phyloP scores from a whole-genome alignment of 1,139 yeast genomes.

The Magnusiomyces paraingens region DNA sequence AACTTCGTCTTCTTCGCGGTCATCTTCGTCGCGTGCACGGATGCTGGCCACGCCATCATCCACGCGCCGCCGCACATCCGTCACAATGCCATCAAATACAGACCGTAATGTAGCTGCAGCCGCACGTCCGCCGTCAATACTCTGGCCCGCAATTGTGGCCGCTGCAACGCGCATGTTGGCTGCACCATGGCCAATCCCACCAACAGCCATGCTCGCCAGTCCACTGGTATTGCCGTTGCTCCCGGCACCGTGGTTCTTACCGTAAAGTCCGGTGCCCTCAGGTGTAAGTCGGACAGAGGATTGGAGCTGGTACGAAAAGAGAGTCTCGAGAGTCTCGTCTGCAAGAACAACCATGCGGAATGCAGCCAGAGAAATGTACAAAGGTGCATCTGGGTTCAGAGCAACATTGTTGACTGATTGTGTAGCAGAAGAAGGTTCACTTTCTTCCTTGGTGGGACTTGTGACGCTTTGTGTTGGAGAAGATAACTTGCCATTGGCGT shows the following conservation, averaged over 20 bases:
- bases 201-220: not conserved
- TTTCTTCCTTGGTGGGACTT: constrained; percentile 2
- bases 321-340: constrained; percentile 83
- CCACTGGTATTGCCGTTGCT: constrained; percentile 7
- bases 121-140: constrained; percentile 15
- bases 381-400: constrained; percentile 71
- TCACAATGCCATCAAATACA: constrained; percentile 84
- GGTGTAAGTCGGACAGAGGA: constrained; percentile 62
- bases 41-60: constrained; percentile 43
- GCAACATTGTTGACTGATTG: constrained; percentile 63
- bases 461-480: constrained; percentile 30
- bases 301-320: constrained; percentile 64
- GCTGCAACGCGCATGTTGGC: constrained; percentile 24
- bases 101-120: constrained; percentile 61
- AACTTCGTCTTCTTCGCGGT: constrained; percentile 29
- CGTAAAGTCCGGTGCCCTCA: constrained; percentile 31
- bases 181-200: constrained; percentile 17
- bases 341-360: constrained; percentile 93
- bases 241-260: constrained; percentile 12
- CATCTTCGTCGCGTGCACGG: constrained; percentile 21
- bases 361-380: constrained; percentile 72
- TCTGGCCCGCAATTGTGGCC: constrained; percentile 36
- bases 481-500: constrained; percentile 21
- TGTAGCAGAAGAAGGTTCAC: constrained; percentile 15
- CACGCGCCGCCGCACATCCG: constrained; percentile 84